Conservation (phyloP, 1,284 basidiomycete species). For the Austroboletus novae-zelandiae region DNA sequence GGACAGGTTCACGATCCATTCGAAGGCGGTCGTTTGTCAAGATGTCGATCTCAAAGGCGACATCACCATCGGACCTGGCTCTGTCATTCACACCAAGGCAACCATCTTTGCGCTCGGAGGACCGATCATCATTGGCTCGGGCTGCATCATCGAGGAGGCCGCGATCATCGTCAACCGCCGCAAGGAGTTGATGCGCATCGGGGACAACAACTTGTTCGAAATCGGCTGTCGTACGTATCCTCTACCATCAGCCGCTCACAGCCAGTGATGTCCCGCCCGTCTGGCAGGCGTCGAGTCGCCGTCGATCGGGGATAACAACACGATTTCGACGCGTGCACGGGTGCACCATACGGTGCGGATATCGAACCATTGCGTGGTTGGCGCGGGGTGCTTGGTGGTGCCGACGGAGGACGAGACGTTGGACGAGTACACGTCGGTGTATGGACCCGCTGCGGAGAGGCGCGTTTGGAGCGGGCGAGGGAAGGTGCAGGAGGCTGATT, state of each 20-base stretch:
- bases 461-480: conserved; percentile 86
- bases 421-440: conserved; percentile 85
- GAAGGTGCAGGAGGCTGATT: conserved; percentile 77
- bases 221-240: conserved; percentile 77
- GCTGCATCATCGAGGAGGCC: conserved; percentile 90
- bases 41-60: conserved; percentile 89
- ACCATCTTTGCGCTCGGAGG: conserved; percentile 87
- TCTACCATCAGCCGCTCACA: neutral
- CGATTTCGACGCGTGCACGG: conserved; percentile 76
- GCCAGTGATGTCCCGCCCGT: neutral
- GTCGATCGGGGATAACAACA: conserved; percentile 81
- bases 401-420: conserved; percentile 75
- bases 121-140: conserved; percentile 82
- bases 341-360: conserved; percentile 80
- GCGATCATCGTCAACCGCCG: conserved; percentile 85
- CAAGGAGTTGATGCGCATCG: conserved; percentile 87
- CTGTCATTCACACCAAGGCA: conserved; percentile 92
- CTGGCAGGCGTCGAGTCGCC: conserved; percentile 78
- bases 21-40: conserved; percentile 81
- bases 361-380: conserved; percentile 78
- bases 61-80: conserved; percentile 87
- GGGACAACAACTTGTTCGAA: conserved; percentile 91
- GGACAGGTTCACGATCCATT: conserved; percentile 76
- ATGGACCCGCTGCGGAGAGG: conserved; percentile 71
- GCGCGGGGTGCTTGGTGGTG: conserved; percentile 73